Percentiles rank a stretch among this genome's conserved stretches.
Evolutionary conservation across 169 alveolate species (phyloP).

Genomic region (Plasmodium vivax): DNA sequence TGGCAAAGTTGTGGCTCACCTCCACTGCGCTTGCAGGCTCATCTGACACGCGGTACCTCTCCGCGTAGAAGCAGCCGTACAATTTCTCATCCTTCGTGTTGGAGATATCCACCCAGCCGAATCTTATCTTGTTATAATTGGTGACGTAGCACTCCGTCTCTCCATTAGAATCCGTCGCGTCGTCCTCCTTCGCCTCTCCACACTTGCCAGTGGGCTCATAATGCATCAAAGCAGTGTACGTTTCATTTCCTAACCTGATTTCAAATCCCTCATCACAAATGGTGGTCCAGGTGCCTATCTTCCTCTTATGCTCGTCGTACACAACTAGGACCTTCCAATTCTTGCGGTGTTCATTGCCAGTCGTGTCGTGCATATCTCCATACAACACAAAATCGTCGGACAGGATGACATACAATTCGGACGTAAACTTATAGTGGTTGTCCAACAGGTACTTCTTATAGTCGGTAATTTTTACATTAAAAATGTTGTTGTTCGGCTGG

Average conservation of each 20-base stretch:
- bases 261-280: slow-evolving; percentile 70
- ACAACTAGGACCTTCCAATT: slow-evolving; percentile 72
- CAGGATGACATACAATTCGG: slow-evolving; percentile 35
- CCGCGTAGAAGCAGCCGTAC: slow-evolving; percentile 52
- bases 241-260: slow-evolving; percentile 54
- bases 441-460: slow-evolving; percentile 27
- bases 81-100: neutral
- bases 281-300: slow-evolving; percentile 69
- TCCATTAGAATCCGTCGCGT: slow-evolving; percentile 53
- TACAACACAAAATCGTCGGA: slow-evolving; percentile 51
- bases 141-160: slow-evolving; percentile 60
- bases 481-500: slow-evolving; percentile 55
- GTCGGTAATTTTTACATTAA: slow-evolving; percentile 49
- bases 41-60: neutral
- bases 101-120: slow-evolving; percentile 47
- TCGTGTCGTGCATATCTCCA: slow-evolving; percentile 56
- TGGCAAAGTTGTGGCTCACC: neutral
- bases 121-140: slow-evolving; percentile 43
- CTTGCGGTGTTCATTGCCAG: slow-evolving; percentile 60
- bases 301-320: slow-evolving; percentile 52
- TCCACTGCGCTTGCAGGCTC: neutral
- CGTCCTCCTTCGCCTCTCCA: slow-evolving; percentile 13
- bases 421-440: slow-evolving; percentile 19
- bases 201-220: slow-evolving; percentile 61
- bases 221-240: slow-evolving; percentile 67